phyloP scores from a whole-genome alignment of 1,284 basidiomycete genomes.

The Ganoderma boninense region DNA sequence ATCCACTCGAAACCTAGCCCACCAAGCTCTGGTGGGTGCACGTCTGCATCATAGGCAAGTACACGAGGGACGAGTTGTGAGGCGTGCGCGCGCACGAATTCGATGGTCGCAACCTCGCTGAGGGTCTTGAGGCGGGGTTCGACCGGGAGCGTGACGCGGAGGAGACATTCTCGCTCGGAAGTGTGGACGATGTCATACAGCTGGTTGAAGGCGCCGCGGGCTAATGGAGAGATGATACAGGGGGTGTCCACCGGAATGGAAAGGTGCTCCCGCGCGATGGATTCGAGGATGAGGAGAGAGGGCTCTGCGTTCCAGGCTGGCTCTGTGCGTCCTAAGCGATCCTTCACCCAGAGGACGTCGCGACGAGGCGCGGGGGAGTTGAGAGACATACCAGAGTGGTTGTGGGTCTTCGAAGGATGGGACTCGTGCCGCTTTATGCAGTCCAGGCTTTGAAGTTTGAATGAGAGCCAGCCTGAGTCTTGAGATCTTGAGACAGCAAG shows the following conservation, averaged over 20 bases:
- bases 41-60: neutral
- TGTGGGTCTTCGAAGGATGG: no score
- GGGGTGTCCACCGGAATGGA: neutral
- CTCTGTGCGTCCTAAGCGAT: neutral
- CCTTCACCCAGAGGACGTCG: neutral
- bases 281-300: neutral
- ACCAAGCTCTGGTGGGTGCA: neutral
- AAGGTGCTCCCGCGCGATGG: neutral
- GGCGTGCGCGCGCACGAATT: neutral
- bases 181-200: neutral
- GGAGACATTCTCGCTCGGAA: neutral
- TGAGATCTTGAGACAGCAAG: no score
- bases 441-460: no score
- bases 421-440: no score
- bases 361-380: neutral
- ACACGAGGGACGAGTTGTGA: neutral
- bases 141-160: neutral
- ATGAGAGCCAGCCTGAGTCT: no score
- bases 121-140: neutral
- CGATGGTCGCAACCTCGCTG: conserved; percentile 4
- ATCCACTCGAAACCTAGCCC: neutral
- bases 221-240: neutral
- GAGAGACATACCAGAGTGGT: neutral
- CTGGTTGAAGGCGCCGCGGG: neutral
- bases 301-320: neutral